A percentile compares a stretch with the other conserved stretches of the same genome.
These are phyloP conservation scores for Eruca vesicaria DNA, from an alignment of 441 rosid genomes.

Conservation along the genomic window DNA sequence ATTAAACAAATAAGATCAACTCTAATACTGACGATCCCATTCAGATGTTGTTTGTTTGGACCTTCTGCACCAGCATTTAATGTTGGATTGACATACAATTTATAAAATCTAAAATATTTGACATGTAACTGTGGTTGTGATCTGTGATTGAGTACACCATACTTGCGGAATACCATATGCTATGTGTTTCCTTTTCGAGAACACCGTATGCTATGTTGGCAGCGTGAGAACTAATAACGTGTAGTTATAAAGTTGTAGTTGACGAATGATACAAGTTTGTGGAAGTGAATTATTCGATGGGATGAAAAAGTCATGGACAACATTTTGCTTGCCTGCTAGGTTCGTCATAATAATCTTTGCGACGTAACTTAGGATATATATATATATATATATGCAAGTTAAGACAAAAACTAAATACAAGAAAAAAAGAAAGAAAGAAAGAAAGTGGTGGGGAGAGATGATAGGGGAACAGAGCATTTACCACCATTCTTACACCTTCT, in stretches of 20 bases:
- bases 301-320: background rate
- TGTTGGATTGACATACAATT: too few relatives aligned
- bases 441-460: background rate
- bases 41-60: too few relatives aligned
- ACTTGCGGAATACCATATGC: background rate
- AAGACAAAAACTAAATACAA: background rate
- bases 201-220: too few relatives aligned
- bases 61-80: too few relatives aligned
- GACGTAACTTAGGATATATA: background rate
- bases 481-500: background rate
- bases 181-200: too few relatives aligned
- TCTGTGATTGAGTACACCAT: background rate
- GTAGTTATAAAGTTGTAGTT: background rate
- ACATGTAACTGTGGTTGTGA: too few relatives aligned
- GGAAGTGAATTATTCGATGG: background rate
- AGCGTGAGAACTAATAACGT: background rate
- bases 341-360: background rate
- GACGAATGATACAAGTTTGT: background rate
- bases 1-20: background rate
- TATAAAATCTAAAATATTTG: too few relatives aligned
- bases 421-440: background rate
- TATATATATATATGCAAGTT: background rate
- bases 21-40: background rate
- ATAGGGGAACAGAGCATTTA: background rate
- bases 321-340: background rate